phyloP scores from a whole-genome alignment of 345 rosid species.

The Ceriops tagal region DNA sequence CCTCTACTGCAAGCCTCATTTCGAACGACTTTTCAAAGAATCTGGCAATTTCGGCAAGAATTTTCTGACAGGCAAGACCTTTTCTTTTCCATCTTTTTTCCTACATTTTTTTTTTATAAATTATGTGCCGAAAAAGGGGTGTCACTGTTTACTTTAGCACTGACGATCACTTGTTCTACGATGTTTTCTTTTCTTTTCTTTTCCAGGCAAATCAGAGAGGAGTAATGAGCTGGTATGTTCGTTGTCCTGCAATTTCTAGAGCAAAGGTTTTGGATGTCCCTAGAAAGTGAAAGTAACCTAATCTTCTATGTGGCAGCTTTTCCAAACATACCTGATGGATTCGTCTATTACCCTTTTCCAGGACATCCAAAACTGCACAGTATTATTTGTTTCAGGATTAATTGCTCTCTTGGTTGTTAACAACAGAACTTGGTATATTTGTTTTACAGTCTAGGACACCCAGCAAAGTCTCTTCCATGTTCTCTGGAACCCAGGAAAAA shows the following conservation, averaged over 20 bases:
- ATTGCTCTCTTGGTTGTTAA: not conserved
- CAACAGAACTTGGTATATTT: not conserved
- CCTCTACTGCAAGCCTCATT: constrained; percentile 93
- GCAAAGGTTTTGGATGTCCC: constrained; percentile 1
- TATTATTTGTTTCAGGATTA: not conserved
- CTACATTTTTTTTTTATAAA: not conserved
- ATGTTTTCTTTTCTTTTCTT: not conserved
- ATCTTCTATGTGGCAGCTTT: not conserved
- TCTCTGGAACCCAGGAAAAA: constrained; percentile 82
- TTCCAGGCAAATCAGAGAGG: constrained; percentile 27
- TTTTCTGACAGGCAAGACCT: constrained; percentile 57
- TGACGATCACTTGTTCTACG: not conserved
- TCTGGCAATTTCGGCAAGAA: constrained; percentile 98
- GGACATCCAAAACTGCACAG: too few species aligned
- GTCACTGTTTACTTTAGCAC: not conserved
- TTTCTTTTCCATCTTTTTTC: not conserved
- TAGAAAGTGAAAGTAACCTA: not conserved
- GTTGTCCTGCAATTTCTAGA: not conserved
- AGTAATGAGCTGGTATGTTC: constrained; percentile 51
- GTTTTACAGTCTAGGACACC: constrained; percentile 58
- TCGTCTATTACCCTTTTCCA: too few species aligned
- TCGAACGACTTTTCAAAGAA: constrained; percentile 97
- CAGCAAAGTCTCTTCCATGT: constrained; percentile 65
- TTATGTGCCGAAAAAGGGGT: not conserved
- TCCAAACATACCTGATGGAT: not conserved